Percentiles rank a stretch among this genome's conserved stretches.
These are phyloP conservation scores for Eucalyptus curtisii DNA, from an alignment of 345 rosid species.

Conservation along the genomic window DNA sequence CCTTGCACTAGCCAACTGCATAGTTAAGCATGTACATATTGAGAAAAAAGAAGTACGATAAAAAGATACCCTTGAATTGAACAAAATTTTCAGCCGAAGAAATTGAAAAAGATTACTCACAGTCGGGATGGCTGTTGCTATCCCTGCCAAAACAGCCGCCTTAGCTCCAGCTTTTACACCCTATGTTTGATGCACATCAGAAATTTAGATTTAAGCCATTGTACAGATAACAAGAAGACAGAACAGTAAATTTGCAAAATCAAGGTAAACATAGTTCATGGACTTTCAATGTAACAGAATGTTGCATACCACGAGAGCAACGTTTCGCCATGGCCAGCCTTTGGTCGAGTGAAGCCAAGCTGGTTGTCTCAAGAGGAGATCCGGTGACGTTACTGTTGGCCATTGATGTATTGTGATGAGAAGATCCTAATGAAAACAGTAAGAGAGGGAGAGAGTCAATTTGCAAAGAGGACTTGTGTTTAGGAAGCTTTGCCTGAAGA, in stretches of 20 bases:
- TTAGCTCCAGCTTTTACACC: slow-evolving; percentile 88
- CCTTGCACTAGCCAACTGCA: slow-evolving; percentile 58
- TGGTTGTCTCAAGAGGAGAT: slow-evolving; percentile 26
- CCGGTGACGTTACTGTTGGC: slow-evolving; percentile 21
- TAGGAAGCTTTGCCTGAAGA: neutral
- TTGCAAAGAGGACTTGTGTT: neutral
- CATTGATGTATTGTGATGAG: slow-evolving; percentile 3
- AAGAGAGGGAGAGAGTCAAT: neutral
- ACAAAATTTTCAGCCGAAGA: neutral
- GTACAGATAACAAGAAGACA: neutral
- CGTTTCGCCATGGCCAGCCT: slow-evolving; percentile 50
- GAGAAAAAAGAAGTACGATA: neutral
- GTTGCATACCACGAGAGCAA: slow-evolving; percentile 32
- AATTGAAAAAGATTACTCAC: slow-evolving; percentile 13
- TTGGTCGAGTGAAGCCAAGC: slow-evolving; percentile 41
- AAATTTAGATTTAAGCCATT: neutral
- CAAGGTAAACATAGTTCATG: neutral
- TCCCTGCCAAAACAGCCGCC: slow-evolving; percentile 60
- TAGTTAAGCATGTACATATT: neutral
- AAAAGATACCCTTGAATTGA: neutral
- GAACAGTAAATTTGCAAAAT: neutral
- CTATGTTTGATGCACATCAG: slow-evolving; percentile 23
- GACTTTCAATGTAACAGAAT: neutral
- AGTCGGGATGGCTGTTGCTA: slow-evolving; percentile 77
- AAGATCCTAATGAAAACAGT: neutral